Evolutionary conservation across 441 rosid species (phyloP).

Genomic region (Gossypium gossypioides): DNA sequence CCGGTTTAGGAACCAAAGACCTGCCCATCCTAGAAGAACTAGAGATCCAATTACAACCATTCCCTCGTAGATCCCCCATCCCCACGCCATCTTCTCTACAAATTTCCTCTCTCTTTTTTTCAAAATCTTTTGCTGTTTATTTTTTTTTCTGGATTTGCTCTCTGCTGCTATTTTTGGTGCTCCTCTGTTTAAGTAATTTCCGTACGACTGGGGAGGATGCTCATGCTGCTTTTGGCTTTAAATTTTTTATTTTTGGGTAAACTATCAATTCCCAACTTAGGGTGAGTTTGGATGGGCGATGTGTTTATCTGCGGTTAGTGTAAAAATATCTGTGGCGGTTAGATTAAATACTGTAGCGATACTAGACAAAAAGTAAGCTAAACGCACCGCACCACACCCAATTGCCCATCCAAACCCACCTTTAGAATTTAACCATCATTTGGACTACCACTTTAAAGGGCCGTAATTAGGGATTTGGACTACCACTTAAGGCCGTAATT

Average conservation of each 20-base stretch:
- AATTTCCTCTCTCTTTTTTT: background rate
- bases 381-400: no score
- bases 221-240: background rate
- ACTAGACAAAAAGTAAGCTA: no score
- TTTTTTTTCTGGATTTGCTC: background rate
- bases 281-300: no score
- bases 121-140: background rate
- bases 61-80: conserved; percentile 67
- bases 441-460: no score
- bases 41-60: conserved; percentile 59
- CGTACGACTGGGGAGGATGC: background rate
- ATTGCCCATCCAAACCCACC: no score
- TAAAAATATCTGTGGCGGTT: no score
- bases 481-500: no score
- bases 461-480: no score
- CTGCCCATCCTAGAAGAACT: conserved; percentile 69
- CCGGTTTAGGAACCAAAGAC: conserved; percentile 81
- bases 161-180: background rate
- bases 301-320: no score
- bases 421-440: no score
- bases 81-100: conserved; percentile 47
- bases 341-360: no score
- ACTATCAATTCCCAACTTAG: no score
- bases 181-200: background rate
- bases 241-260: background rate